Evolutionary conservation across 2,329 filamentous ascomycete genomes (phyloP), one percentile per base, ranked within the genome.

Genomic region (Trichoderma asperellum): DNA sequence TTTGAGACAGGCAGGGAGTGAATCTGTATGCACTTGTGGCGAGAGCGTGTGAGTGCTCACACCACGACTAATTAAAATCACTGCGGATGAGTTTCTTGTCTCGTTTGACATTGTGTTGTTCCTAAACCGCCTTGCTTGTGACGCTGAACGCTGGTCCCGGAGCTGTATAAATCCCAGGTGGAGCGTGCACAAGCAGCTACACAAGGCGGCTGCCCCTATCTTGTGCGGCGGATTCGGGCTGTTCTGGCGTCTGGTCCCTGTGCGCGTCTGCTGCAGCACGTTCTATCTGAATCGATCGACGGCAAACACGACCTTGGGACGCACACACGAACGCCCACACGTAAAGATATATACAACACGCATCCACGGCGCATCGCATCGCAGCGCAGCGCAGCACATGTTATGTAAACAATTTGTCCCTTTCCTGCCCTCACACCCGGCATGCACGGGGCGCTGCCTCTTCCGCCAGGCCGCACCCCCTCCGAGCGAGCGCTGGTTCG

Each of bases 381-480:
- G 32, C 60, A 53, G 7, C 18, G 29, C 58, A 61, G 24, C 58
- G 40, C 37, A 37, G 24, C 35, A 29, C 18, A 27, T 66, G 63
- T 66, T 66, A 66, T 66, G 63, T 66, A 59, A 66, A 66, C 63
- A 66, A 58, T 47, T 49, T 43, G 49, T 29, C 16, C 16, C 16
- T 32, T 32, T 55, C 61, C 61, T 49, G n/a, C 35, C 16, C 63
- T 24, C 37, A 18, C 60, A 8, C 55, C 60, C 59, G 35, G 14
- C 16, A 63, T 63, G 60, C 60, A 63, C 43, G 60, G 60, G 60
- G 60, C 21, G n/a, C 57, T 40, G 57, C 35, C 57, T 40, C 35
- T 35, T 55, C 55, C 52, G 52, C 60, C 68, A 56, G 40, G 53
- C 52, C 24, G 18, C 69, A 63, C 67, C 69, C 62, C 69, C 71